Conservation (phyloP, 2,329 filamentous ascomycete species). For the Teratosphaeriaceae sp. region DNA sequence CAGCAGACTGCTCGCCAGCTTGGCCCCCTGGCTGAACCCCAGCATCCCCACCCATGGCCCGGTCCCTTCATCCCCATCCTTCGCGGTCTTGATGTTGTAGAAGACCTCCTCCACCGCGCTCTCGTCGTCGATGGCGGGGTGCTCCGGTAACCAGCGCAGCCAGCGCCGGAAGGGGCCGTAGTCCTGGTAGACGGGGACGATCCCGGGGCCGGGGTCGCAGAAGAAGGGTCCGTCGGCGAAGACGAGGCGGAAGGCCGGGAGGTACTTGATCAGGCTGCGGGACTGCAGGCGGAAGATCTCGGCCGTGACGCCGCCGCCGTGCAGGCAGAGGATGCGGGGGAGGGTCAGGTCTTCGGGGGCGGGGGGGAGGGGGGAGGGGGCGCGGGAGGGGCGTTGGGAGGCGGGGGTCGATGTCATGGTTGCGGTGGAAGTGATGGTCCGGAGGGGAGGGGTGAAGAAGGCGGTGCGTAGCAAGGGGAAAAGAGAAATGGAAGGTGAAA, state of each 20-base stretch:
- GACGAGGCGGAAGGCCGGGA: slow-evolving; percentile 61
- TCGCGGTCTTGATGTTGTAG: slow-evolving; percentile 39
- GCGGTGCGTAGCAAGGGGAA: background rate
- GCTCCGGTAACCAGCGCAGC: slow-evolving; percentile 57
- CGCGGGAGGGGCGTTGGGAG: background rate
- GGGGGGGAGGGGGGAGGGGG: background rate
- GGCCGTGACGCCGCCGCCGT: slow-evolving; percentile 70
- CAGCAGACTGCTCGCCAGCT: slow-evolving; percentile 40
- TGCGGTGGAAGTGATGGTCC: background rate
- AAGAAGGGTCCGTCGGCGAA: slow-evolving; percentile 65
- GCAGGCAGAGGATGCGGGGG: slow-evolving; percentile 72
- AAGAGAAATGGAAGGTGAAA: background rate
- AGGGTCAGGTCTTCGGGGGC: background rate
- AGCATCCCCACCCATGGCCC: slow-evolving; percentile 46
- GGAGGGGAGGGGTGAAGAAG: background rate
- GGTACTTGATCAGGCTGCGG: slow-evolving; percentile 46
- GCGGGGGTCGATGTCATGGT: background rate
- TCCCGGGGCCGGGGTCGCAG: slow-evolving; percentile 54
- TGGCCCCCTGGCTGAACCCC: slow-evolving; percentile 47
- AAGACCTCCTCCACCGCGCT: slow-evolving; percentile 41
- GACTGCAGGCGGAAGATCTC: slow-evolving; percentile 62
- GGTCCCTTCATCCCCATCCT: slow-evolving; percentile 37
- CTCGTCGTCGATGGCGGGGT: slow-evolving; percentile 48
- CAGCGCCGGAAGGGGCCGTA: slow-evolving; percentile 59
- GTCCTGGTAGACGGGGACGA: slow-evolving; percentile 58